Evolutionary conservation across 2,329 filamentous ascomycete genomes (phyloP).

Genomic region (Talaromyces pinophilus): DNA sequence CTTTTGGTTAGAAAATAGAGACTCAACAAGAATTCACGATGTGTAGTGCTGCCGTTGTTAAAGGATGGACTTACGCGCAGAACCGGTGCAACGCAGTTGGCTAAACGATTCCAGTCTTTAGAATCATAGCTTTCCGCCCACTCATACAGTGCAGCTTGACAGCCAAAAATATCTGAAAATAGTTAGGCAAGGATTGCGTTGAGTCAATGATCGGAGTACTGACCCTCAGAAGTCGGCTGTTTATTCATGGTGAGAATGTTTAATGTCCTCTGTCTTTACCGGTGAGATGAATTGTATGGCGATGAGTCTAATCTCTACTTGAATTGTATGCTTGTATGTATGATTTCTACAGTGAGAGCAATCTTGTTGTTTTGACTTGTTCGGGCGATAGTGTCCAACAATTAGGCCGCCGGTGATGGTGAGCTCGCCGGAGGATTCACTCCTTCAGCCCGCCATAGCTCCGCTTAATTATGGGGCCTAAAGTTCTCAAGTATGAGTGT

Average conservation of each 20-base stretch:
- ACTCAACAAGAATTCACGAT: background rate
- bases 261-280: background rate
- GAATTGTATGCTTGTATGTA: background rate
- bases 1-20: background rate
- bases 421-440: background rate
- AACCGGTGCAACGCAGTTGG: conserved; percentile 6
- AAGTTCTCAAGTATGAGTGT: background rate
- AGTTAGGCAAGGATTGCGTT: background rate
- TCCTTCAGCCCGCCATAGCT: background rate
- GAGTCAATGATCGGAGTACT: background rate
- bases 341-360: background rate
- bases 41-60: conserved; percentile 1
- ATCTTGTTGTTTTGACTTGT: background rate
- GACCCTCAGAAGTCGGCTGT: background rate
- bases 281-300: background rate
- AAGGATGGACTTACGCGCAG: background rate
- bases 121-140: conserved; percentile 20
- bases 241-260: background rate
- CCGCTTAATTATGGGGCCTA: background rate
- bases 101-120: conserved; percentile 22
- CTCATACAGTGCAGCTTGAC: conserved; percentile 12
- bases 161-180: conserved; percentile 5
- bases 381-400: background rate
- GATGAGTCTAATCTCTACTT: background rate
- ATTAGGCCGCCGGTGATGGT: background rate